A percentile compares a stretch with the other conserved stretches of the same genome.
phyloP scores from a whole-genome alignment of 2,329 filamentous ascomycete species.

The Dactylella cylindrospora region DNA sequence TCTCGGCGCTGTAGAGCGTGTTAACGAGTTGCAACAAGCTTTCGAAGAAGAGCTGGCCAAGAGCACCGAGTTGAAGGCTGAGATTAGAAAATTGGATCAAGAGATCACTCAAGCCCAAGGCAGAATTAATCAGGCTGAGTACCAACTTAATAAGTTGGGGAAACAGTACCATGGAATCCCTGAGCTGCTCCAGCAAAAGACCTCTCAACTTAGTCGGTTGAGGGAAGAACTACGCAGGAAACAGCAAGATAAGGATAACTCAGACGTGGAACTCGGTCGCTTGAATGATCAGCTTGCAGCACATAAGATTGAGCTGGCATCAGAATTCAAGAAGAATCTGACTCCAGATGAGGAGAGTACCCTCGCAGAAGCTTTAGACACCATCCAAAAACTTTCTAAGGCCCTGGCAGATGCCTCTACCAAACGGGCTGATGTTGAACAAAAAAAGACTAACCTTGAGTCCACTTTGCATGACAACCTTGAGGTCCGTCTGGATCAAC shows the following conservation, averaged over 20 bases:
- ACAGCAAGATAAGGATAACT: slow-evolving; percentile 60
- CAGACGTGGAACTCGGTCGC: slow-evolving; percentile 73
- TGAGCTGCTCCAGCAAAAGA: slow-evolving; percentile 31
- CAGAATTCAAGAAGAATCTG: slow-evolving; percentile 89
- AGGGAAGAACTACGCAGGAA: slow-evolving; percentile 59
- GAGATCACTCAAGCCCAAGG: slow-evolving; percentile 84
- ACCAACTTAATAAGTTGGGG: slow-evolving; percentile 27
- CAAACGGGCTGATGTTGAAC: slow-evolving; percentile 74
- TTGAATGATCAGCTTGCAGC: slow-evolving; percentile 73
- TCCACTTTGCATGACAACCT: slow-evolving; percentile 87
- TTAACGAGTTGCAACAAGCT: slow-evolving; percentile 73
- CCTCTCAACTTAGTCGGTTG: slow-evolving; percentile 67
- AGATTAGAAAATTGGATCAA: slow-evolving; percentile 79
- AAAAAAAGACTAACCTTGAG: slow-evolving; percentile 78
- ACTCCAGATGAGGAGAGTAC: slow-evolving; percentile 78
- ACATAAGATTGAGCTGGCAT: slow-evolving; percentile 76
- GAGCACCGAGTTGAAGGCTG: slow-evolving; percentile 65
- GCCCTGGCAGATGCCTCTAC: slow-evolving; percentile 75
- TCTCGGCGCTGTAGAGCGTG: slow-evolving; percentile 76
- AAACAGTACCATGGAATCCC: slow-evolving; percentile 41
- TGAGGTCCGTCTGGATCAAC: slow-evolving; percentile 79
- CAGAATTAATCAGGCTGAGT: slow-evolving; percentile 75
- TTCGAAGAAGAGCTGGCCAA: slow-evolving; percentile 68
- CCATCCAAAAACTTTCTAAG: slow-evolving; percentile 72
- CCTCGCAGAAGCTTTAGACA: slow-evolving; percentile 69